phyloP scores from a whole-genome alignment of 2,329 filamentous ascomycete genomes.

The Epichloe sibirici region DNA sequence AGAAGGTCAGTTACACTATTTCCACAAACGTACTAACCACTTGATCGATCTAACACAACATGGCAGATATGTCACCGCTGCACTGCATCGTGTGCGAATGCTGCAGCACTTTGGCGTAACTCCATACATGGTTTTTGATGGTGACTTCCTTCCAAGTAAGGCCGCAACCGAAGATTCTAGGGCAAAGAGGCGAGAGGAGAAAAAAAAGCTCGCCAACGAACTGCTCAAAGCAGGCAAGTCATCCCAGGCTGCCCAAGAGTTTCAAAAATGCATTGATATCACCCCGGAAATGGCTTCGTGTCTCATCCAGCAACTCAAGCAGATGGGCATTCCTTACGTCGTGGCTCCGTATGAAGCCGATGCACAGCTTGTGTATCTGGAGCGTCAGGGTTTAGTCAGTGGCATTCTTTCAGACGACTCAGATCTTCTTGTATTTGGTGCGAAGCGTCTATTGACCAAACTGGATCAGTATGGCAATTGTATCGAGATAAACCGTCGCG shows the following conservation, averaged over 20 bases:
- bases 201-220: conserved; percentile 63
- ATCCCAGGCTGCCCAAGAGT: conserved; percentile 67
- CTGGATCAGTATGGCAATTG: conserved; percentile 89
- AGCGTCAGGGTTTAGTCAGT: conserved; percentile 68
- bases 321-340: conserved; percentile 66
- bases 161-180: conserved; percentile 72
- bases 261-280: conserved; percentile 92
- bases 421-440: conserved; percentile 88
- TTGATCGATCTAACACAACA: conserved; percentile 1
- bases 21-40: not conserved
- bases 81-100: conserved; percentile 86
- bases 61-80: conserved; percentile 73
- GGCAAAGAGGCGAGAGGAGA: conserved; percentile 62
- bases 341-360: conserved; percentile 97
- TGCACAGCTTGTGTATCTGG: conserved; percentile 89
- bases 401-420: conserved; percentile 95
- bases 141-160: conserved; percentile 90
- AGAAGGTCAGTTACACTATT: conserved; percentile 49
- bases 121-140: conserved; percentile 95
- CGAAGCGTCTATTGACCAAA: conserved; percentile 82
- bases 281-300: conserved; percentile 91
- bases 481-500: conserved; percentile 76
- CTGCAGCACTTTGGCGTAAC: conserved; percentile 83
- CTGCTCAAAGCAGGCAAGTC: conserved; percentile 71
- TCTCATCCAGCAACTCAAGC: conserved; percentile 85